These are phyloP conservation scores for Microdochium paspali DNA, from an alignment of 2,329 filamentous ascomycete genomes.

Conservation along the genomic window DNA sequence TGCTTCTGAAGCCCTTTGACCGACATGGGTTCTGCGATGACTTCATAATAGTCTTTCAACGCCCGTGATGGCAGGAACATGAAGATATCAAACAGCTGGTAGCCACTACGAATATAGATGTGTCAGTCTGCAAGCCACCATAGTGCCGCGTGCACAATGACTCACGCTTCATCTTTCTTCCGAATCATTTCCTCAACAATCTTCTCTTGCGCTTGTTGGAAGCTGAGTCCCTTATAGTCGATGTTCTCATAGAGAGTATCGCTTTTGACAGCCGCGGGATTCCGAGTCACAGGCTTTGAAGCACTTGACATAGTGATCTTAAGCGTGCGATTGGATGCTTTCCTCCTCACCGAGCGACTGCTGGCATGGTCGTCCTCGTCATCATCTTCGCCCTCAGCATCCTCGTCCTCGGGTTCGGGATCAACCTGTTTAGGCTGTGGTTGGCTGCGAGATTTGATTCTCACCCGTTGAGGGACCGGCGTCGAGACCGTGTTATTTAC, in stretches of 20 bases:
- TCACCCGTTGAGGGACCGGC: slow-evolving; percentile 3
- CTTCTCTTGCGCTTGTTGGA: slow-evolving; percentile 82
- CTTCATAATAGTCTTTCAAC: slow-evolving; percentile 76
- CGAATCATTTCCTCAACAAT: slow-evolving; percentile 68
- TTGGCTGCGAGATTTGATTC: slow-evolving; percentile 3
- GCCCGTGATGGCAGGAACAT: slow-evolving; percentile 66
- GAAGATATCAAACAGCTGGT: slow-evolving; percentile 64
- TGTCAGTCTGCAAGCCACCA: slow-evolving; percentile 8
- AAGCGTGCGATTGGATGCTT: slow-evolving; percentile 11
- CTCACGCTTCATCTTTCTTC: slow-evolving; percentile 56
- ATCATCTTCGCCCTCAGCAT: slow-evolving; percentile 19
- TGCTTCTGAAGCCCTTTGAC: slow-evolving; percentile 69
- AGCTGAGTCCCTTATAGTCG: slow-evolving; percentile 62
- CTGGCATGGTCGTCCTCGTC: slow-evolving; percentile 15
- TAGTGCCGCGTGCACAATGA: slow-evolving; percentile 4
- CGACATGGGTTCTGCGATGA: slow-evolving; percentile 74
- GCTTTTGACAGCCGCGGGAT: slow-evolving; percentile 28
- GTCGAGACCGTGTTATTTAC: background rate
- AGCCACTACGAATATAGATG: slow-evolving; percentile 47
- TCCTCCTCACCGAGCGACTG: slow-evolving; percentile 14
- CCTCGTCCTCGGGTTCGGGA: slow-evolving; percentile 22
- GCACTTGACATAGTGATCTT: slow-evolving; percentile 19
- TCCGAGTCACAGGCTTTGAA: slow-evolving; percentile 17
- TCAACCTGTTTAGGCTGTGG: slow-evolving; percentile 15
- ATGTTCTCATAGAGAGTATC: slow-evolving; percentile 45